Base-by-base conservation (phyloP, 164 flowering plant species). In the Tetrastigma voinierianum region DNA sequence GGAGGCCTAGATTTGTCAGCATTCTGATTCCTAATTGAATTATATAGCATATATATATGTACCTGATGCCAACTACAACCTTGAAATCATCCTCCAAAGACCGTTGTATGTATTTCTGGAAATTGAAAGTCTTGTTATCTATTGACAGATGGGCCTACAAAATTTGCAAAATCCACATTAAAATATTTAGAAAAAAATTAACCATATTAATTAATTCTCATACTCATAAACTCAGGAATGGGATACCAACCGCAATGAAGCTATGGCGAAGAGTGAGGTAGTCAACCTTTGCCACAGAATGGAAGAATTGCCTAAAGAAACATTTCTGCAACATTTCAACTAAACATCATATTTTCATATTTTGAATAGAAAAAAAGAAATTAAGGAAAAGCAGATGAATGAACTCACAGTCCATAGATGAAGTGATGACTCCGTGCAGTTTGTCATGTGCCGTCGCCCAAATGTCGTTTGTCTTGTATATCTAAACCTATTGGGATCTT, bases 1-100 rank as follows among this genome's bases (percentile, higher is more conserved):
- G 40, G 6, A 25, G 40, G 40, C 40, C 40, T 25, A 25, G 40
- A 25, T 25, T 25, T 4, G 40, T 25, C 40, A 25, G 40, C 40
- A 3, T 25, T 25, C 40, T 25, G 40, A 25, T 25, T 4, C 6
- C 40, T 9, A 60, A 14, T 13, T 61, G 17, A 16, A 15, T 32
- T 17, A 54, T 18, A 23, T 25, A 32, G 9, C 20, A 46, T 23
- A 20, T 14, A 60, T 18, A n/a, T 1, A 48, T 12, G 15, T 17
- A 85, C 93, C 87, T 87, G 76, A 89, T 82, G 21, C 90, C 87
- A 21, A 89, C 85, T 16, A 89, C 82, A 17, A 61, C 74, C 73
- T 83, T 85, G 76, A 89, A 87, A 77, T 89, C 94, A 62, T 89
- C 91, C 49, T 89, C 90, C 62, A 89, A 68, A 1, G 91, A 87